Evolutionary conservation across 805 yeast species (phyloP), one percentile per base, ranked within the genome.

Genomic region (Suhomyces pyralidae): DNA sequence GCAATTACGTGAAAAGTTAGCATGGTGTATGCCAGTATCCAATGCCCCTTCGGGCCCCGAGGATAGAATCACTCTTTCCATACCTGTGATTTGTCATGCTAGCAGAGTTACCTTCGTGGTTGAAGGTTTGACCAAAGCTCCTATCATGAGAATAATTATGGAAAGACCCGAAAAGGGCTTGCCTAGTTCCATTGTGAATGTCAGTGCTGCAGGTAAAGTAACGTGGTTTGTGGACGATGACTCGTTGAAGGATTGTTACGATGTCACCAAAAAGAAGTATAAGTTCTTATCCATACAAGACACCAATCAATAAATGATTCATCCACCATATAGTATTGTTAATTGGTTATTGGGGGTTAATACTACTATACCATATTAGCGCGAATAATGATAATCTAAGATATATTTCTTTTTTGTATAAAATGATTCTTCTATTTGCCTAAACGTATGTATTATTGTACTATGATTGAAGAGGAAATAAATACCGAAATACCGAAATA

Each of bases 211-310:
- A 1, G 97, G 97, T 14, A 86, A 88, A 70, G 97, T 93, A 5
- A 83, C 92, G 7, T 93, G 99, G 99, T 93, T 93, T 75, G 97
- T 93, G 34, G 99, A 93, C 68, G 89, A 90, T 62, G 97, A 86
- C 59, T 97, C 97, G 2, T 81, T 90, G 61, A 81, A 83, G 46
- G 97, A 90, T 64, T 88, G 88, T 48, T 82, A 82, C 62, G 80
- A 75, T 49, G 79, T 85, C 48, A 84, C 88, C 17, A 85, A 85
- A 73, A 85, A 84, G 70, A 81, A 84, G 69, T 86, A 86, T 72
- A 86, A 86, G 68, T 82, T 77, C 56, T 69, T 80, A 58, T 69
- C 77, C 43, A 71, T 69, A 14, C 45, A 20, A 42, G 45, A 20
- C 42, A 38, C 42, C 6, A 38, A 15, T 10, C 17, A 38, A 19